These are phyloP conservation scores for Coriaria nepalensis DNA, from an alignment of 306 rosid species.

Conservation along the genomic window DNA sequence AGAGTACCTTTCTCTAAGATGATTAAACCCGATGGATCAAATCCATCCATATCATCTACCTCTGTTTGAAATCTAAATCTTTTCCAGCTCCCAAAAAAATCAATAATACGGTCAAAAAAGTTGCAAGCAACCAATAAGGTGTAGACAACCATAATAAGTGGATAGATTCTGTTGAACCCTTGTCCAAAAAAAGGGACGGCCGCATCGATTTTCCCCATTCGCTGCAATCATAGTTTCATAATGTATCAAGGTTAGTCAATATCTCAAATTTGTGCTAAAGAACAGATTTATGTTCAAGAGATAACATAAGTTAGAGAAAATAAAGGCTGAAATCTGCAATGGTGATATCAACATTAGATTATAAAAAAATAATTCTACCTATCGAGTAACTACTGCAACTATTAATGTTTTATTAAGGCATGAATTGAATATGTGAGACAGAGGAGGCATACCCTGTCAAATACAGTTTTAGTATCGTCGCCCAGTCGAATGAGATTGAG, in stretches of 20 bases:
- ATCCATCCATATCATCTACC: constrained; percentile 85
- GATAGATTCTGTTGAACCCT: constrained; percentile 72
- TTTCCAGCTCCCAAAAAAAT: constrained; percentile 86
- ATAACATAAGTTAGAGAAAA: too few relatives aligned
- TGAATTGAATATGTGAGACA: neutral
- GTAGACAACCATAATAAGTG: constrained; percentile 93
- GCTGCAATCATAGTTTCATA: constrained; percentile 44
- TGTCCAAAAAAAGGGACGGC: constrained; percentile 88
- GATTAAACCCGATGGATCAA: constrained; percentile 81
- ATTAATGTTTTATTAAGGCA: too few relatives aligned
- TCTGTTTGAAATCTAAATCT: constrained; percentile 67
- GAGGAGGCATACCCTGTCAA: constrained; percentile 52
- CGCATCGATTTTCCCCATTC: constrained; percentile 78
- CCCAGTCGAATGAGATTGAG: constrained; percentile 79
- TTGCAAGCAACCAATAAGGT: constrained; percentile 88
- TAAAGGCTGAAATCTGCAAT: too few relatives aligned
- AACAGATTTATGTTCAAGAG: constrained; percentile 5
- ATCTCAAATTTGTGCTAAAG: neutral
- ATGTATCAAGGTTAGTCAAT: constrained; percentile 9
- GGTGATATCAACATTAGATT: too few relatives aligned
- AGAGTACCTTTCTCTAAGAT: constrained; percentile 75
- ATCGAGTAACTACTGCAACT: too few relatives aligned
- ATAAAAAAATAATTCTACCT: neutral
- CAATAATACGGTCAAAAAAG: constrained; percentile 66
- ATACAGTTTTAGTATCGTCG: constrained; percentile 39